A percentile compares a stretch with the other conserved stretches of the same genome.
Evolutionary conservation across 2,329 filamentous ascomycete genomes (phyloP).

Genomic region (Chrysosporium queenslandicum): DNA sequence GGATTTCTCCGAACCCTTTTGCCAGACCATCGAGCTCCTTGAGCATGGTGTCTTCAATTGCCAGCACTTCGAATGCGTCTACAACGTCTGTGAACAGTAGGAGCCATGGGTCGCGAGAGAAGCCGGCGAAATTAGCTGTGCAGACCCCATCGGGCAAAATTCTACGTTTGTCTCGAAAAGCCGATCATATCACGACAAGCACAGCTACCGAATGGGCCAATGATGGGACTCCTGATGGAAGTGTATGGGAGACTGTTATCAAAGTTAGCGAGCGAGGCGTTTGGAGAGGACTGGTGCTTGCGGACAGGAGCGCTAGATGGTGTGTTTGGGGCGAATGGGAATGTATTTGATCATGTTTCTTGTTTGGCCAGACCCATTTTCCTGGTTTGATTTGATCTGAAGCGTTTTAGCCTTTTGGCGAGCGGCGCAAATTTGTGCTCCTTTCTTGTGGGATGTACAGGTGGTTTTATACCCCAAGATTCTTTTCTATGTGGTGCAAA

Average conservation of each 20-base stretch:
- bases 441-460: slow-evolving; percentile 9
- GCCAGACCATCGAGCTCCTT: slow-evolving; percentile 49
- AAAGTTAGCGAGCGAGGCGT: slow-evolving; percentile 55
- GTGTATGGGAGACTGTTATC: slow-evolving; percentile 56
- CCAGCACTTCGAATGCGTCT: slow-evolving; percentile 38
- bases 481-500: not conserved
- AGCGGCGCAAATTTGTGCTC: slow-evolving; percentile 8
- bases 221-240: slow-evolving; percentile 42
- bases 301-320: slow-evolving; percentile 56
- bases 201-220: slow-evolving; percentile 26
- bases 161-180: slow-evolving; percentile 51
- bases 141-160: slow-evolving; percentile 94
- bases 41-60: slow-evolving; percentile 50
- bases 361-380: not conserved
- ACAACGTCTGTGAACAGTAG: slow-evolving; percentile 19
- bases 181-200: slow-evolving; percentile 35
- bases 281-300: slow-evolving; percentile 54
- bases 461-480: slow-evolving; percentile 9
- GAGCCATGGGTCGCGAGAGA: slow-evolving; percentile 38
- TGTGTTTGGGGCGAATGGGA: slow-evolving; percentile 62
- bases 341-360: slow-evolving; percentile 37
- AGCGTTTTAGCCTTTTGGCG: slow-evolving; percentile 6
- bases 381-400: slow-evolving; percentile 1
- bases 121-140: slow-evolving; percentile 91
- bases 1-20: slow-evolving; percentile 43